Evolutionary conservation across 2,329 filamentous ascomycete genomes (phyloP).

Genomic region (Blumeria graminis): DNA sequence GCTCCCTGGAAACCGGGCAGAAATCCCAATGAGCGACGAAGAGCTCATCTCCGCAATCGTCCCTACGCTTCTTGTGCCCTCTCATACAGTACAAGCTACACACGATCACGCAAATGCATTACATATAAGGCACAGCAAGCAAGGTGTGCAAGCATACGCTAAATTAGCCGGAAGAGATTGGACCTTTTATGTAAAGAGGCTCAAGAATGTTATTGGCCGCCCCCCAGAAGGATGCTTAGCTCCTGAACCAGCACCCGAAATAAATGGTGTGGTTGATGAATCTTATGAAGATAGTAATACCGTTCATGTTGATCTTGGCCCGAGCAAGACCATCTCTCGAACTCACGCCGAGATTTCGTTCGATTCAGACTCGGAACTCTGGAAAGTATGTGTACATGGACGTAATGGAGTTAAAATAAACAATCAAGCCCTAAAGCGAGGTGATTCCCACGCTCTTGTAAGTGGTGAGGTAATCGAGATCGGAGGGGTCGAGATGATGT

Average conservation of each 20-base stretch:
- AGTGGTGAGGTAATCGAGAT: conserved; percentile 87
- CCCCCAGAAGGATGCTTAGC: conserved; percentile 26
- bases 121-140: conserved; percentile 31
- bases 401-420: conserved; percentile 81
- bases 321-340: conserved; percentile 59
- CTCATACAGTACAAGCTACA: conserved; percentile 29
- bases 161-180: conserved; percentile 64
- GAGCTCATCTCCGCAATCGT: conserved; percentile 18
- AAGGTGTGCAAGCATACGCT: conserved; percentile 49
- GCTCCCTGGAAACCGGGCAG: conserved; percentile 20
- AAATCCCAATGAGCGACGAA: conserved; percentile 22
- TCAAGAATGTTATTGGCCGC: conserved; percentile 55
- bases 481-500: conserved; percentile 92
- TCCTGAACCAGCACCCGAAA: conserved; percentile 10
- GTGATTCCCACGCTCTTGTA: conserved; percentile 36
- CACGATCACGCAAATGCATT: conserved; percentile 38
- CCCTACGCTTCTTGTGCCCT: conserved; percentile 9
- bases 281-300: conserved; percentile 7
- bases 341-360: conserved; percentile 55
- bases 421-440: conserved; percentile 42
- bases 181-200: conserved; percentile 61
- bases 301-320: conserved; percentile 73
- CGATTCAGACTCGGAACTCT: conserved; percentile 41
- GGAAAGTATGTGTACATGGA: conserved; percentile 71
- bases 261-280: conserved; percentile 14